Percentiles rank a stretch among this genome's conserved stretches.
Evolutionary conservation across 495 filamentous ascomycete species (phyloP).

Genomic region (Tetracladium setigerum): DNA sequence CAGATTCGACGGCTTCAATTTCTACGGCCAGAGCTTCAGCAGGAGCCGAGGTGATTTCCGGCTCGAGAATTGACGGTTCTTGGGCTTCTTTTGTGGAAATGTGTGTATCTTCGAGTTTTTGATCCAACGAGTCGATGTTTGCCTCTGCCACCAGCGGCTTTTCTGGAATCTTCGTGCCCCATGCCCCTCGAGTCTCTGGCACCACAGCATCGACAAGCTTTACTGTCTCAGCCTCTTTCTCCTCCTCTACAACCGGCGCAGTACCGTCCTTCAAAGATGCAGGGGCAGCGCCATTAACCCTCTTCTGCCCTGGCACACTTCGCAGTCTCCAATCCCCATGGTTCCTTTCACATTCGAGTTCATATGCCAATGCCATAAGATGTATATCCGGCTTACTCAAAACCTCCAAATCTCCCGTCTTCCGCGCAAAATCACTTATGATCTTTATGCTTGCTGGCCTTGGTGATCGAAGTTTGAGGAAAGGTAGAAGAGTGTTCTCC

Average conservation of each 20-base stretch:
- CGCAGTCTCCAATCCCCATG: constrained; percentile 77
- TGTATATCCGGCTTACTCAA: constrained; percentile 84
- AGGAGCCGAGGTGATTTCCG: neutral
- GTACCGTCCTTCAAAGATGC: constrained; percentile 28
- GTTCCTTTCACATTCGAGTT: constrained; percentile 79
- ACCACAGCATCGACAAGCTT: neutral
- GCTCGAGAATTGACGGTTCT: neutral
- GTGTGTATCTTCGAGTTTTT: constrained; percentile 6
- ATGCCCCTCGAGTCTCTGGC: constrained; percentile 22
- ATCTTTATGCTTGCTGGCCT: constrained; percentile 65
- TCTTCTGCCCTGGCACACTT: constrained; percentile 68
- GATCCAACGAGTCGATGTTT: neutral
- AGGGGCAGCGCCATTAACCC: constrained; percentile 62
- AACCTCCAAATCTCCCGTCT: constrained; percentile 82
- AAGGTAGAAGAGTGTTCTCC: constrained; percentile 75
- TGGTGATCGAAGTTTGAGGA: constrained; percentile 70
- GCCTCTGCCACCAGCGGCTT: neutral
- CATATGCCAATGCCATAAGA: constrained; percentile 83
- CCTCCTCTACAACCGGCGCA: constrained; percentile 1
- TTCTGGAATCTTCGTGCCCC: constrained; percentile 25
- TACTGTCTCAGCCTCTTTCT: constrained; percentile 9
- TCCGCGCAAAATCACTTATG: constrained; percentile 78
- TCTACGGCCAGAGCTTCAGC: constrained; percentile 5
- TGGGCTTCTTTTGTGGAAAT: neutral
- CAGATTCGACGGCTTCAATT: constrained; percentile 30